phyloP scores from a whole-genome alignment of 2,329 filamentous ascomycete genomes.

The Phaeosphaeriaceae sp. region DNA sequence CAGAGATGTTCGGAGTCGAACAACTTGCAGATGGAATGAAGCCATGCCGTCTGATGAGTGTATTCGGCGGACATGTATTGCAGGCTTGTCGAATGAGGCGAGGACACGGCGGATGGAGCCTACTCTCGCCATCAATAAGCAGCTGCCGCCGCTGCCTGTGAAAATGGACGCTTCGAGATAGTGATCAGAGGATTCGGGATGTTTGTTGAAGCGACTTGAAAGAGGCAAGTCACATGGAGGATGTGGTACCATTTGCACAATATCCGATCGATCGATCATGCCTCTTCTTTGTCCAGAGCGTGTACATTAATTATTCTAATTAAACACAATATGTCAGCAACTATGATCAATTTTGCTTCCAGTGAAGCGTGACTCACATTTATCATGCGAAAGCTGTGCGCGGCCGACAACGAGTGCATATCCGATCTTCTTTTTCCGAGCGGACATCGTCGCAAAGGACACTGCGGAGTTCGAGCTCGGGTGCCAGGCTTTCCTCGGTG shows the following conservation, averaged over 20 bases:
- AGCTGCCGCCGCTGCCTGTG: constrained; percentile 12
- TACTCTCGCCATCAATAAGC: constrained; percentile 12
- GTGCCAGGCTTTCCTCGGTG: background rate
- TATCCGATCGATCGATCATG: background rate
- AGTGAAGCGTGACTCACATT: background rate
- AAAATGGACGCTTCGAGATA: background rate
- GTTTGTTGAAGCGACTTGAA: too few relatives aligned
- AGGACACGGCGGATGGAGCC: background rate
- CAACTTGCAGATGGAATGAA: constrained; percentile 3
- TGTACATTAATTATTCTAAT: background rate
- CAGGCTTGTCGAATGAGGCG: constrained; percentile 4
- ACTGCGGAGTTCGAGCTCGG: background rate
- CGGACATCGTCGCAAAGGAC: background rate
- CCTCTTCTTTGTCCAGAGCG: background rate
- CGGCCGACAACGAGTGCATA: background rate
- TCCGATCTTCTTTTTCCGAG: background rate
- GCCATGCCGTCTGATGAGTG: constrained; percentile 3
- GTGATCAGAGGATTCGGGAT: background rate
- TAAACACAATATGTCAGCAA: too few relatives aligned
- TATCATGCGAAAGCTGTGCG: background rate
- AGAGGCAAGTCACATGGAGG: too few relatives aligned
- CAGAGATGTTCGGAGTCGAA: background rate
- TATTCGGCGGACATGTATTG: constrained; percentile 10
- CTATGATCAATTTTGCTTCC: background rate
- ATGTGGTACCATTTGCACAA: background rate